phyloP scores from a whole-genome alignment of 495 filamentous ascomycete species.

The Talaromyces liani region DNA sequence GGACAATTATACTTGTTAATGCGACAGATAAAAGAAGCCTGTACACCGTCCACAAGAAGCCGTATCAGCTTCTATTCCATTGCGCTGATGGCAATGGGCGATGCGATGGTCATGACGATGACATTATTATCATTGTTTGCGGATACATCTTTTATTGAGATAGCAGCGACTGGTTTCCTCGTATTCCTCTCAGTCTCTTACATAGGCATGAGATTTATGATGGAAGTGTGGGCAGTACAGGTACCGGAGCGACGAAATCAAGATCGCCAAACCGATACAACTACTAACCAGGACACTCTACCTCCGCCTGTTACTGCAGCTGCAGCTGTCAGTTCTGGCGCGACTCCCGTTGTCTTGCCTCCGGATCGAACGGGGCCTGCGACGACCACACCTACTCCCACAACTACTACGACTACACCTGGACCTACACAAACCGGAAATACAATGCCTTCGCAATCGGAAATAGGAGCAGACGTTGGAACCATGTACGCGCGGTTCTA shows the following conservation, averaged over 20 bases:
- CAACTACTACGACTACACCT: slow-evolving; percentile 35
- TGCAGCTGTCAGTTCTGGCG: slow-evolving; percentile 33
- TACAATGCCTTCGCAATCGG: slow-evolving; percentile 23
- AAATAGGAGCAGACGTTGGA: slow-evolving; percentile 51
- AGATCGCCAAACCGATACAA: slow-evolving; percentile 27
- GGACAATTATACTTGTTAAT: slow-evolving; percentile 70
- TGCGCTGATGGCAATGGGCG: slow-evolving; percentile 76
- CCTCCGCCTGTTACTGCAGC: slow-evolving; percentile 57
- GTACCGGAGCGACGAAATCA: slow-evolving; percentile 66
- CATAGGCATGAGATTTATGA: slow-evolving; percentile 75
- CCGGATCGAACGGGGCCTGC: slow-evolving; percentile 71
- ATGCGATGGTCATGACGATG: slow-evolving; percentile 61
- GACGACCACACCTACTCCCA: slow-evolving; percentile 19
- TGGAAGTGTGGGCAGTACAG: slow-evolving; percentile 83
- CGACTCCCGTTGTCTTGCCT: slow-evolving; percentile 68
- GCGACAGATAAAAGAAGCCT: slow-evolving; percentile 82
- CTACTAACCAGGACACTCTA: slow-evolving; percentile 37
- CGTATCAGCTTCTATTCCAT: slow-evolving; percentile 86
- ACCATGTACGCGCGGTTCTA: slow-evolving; percentile 77
- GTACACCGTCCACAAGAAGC: slow-evolving; percentile 88
- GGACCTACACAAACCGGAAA: slow-evolving; percentile 36
- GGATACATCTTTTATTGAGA: slow-evolving; percentile 58
- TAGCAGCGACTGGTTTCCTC: slow-evolving; percentile 62
- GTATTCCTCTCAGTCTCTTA: slow-evolving; percentile 65
- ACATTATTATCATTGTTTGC: slow-evolving; percentile 57